Conservation (phyloP, 2,329 filamentous ascomycete species). For the Neopestalotiopsis rosae region DNA sequence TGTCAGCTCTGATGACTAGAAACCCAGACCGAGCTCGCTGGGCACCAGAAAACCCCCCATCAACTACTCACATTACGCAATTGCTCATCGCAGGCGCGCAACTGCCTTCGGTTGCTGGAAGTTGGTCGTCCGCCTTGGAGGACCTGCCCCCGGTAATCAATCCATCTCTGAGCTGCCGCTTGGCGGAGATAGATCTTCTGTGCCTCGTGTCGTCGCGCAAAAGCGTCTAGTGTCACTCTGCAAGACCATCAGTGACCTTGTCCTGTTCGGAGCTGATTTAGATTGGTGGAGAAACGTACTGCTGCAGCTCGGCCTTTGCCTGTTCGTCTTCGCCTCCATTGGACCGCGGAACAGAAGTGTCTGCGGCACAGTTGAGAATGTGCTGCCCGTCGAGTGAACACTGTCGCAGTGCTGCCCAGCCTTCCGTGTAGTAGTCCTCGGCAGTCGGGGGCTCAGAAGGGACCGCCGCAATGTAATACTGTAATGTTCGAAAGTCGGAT, state of each 20-base stretch:
- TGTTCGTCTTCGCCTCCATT: conserved; percentile 64
- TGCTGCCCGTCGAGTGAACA: conserved; percentile 67
- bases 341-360: conserved; percentile 61
- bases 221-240: conserved; percentile 65
- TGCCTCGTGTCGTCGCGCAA: conserved; percentile 64
- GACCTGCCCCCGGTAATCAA: conserved; percentile 58
- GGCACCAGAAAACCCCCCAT: not conserved
- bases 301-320: conserved; percentile 65
- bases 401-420: conserved; percentile 66
- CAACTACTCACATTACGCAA: conserved; percentile 56
- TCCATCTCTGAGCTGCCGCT: conserved; percentile 64
- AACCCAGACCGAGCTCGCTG: not conserved
- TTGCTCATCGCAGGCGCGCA: conserved; percentile 61
- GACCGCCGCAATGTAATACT: conserved; percentile 65
- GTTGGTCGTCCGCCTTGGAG: conserved; percentile 57
- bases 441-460: conserved; percentile 59
- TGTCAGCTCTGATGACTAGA: not conserved
- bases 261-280: not conserved
- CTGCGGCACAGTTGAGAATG: conserved; percentile 68
- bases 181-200: conserved; percentile 70
- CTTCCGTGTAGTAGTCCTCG: conserved; percentile 68
- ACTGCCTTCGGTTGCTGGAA: conserved; percentile 51
- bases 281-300: conserved; percentile 48
- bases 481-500: conserved; percentile 64
- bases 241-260: conserved; percentile 2